Percentiles rank a stretch among this genome's conserved stretches.
These are phyloP conservation scores for Bipolaris zeicola DNA, from an alignment of 2,329 filamentous ascomycete genomes.

Conservation along the genomic window DNA sequence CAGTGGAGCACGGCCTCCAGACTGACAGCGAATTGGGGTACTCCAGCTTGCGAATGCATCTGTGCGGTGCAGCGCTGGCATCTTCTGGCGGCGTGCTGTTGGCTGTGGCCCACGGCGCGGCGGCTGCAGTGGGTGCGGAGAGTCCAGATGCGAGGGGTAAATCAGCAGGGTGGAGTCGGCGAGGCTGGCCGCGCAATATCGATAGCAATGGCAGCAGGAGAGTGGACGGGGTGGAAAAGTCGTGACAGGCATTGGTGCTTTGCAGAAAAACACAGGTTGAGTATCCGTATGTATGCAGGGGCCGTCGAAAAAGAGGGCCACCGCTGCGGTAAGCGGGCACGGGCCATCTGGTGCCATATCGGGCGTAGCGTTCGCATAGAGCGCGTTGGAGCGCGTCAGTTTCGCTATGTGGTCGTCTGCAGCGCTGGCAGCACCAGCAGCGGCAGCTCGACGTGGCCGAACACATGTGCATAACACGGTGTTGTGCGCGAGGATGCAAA, in stretches of 20 bases:
- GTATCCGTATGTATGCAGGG: slow-evolving; percentile 26
- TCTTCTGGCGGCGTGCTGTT: slow-evolving; percentile 8
- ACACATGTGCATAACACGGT: slow-evolving; percentile 9
- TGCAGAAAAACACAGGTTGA: slow-evolving; percentile 15
- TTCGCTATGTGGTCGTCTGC: slow-evolving; percentile 17
- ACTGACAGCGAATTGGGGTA: slow-evolving; percentile 30
- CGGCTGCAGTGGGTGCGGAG: slow-evolving; percentile 19
- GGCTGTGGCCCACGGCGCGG: slow-evolving; percentile 23
- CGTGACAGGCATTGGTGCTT: slow-evolving; percentile 38
- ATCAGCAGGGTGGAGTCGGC: slow-evolving; percentile 8
- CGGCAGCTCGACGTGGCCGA: slow-evolving; percentile 11
- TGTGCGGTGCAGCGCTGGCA: slow-evolving; percentile 23
- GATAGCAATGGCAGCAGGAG: slow-evolving; percentile 21
- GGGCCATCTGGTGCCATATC: slow-evolving; percentile 11
- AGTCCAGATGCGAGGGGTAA: no score
- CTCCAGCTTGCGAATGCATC: slow-evolving; percentile 13
- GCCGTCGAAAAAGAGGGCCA: slow-evolving; percentile 11
- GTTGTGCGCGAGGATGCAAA: slow-evolving; percentile 8
- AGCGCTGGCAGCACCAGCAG: slow-evolving; percentile 1
- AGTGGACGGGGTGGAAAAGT: slow-evolving; percentile 22
- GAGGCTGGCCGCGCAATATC: slow-evolving; percentile 5
- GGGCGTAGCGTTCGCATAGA: slow-evolving; percentile 12
- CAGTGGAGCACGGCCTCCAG: slow-evolving; percentile 21
- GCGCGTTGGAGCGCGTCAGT: slow-evolving; percentile 30
- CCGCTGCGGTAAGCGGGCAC: slow-evolving; percentile 14